Conservation (phyloP, 208 protist genomes). For the Paratrypanosoma confusum region DNA sequence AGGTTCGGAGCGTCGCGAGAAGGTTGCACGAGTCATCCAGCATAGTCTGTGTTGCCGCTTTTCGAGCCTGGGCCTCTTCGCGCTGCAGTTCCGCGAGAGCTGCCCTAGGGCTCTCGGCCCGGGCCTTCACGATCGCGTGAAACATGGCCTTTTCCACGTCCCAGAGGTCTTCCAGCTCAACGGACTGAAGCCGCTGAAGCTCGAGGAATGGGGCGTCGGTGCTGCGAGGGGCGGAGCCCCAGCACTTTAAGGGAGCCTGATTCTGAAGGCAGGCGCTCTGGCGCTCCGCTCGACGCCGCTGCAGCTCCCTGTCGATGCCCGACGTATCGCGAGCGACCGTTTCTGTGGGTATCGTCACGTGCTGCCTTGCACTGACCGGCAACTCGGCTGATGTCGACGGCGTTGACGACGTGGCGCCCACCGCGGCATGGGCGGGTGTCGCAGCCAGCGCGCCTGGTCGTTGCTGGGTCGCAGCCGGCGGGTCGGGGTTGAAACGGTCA, state of each 20-base stretch:
- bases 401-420: slow-evolving; percentile 15
- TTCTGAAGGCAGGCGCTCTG: slow-evolving; percentile 12
- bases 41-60: no score
- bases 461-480: slow-evolving; percentile 4
- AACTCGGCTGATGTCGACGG: slow-evolving; percentile 19
- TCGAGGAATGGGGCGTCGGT: background rate
- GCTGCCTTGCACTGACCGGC: background rate
- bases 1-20: slow-evolving; percentile 12
- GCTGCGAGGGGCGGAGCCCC: slow-evolving; percentile 8
- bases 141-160: no score
- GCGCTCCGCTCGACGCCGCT: slow-evolving; percentile 9
- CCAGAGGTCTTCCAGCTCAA: no score
- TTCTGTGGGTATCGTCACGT: background rate
- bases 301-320: slow-evolving; percentile 16
- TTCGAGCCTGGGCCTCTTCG: slow-evolving; percentile 3
- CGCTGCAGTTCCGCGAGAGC: slow-evolving; percentile 11
- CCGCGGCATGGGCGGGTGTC: slow-evolving; percentile 14
- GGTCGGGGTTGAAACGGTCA: background rate
- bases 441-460: slow-evolving; percentile 7
- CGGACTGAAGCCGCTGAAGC: background rate
- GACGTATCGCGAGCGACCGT: slow-evolving; percentile 5
- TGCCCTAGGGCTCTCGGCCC: slow-evolving; percentile 2
- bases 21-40: no score
- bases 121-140: background rate
- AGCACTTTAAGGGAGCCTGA: slow-evolving; percentile 1